Conservation (phyloP, 495 filamentous ascomycete species). For the Penicillium lividum region DNA sequence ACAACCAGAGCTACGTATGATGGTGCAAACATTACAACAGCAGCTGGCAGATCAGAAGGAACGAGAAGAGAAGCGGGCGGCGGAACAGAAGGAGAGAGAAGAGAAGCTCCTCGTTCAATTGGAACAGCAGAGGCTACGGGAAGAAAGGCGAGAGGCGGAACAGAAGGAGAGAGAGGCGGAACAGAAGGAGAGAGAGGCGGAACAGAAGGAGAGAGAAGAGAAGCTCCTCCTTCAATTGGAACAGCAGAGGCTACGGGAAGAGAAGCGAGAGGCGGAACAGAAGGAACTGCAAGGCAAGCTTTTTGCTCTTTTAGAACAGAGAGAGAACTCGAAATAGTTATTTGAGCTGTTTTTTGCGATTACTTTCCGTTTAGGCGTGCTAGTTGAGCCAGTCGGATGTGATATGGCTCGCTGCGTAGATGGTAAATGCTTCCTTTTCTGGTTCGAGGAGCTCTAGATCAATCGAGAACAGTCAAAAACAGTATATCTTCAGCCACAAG, state of each 20-base stretch:
- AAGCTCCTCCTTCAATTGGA: too few species aligned
- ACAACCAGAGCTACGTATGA: constrained; percentile 11
- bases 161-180: not conserved
- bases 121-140: not conserved
- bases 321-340: not conserved
- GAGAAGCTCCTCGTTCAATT: not conserved
- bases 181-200: too few species aligned
- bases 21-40: constrained; percentile 11
- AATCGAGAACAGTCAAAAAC: too few species aligned
- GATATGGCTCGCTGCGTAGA: not conserved
- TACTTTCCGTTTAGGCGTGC: not conserved
- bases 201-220: not conserved
- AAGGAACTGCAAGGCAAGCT: not conserved
- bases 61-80: constrained; percentile 3
- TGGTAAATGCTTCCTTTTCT: not conserved
- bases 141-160: not conserved
- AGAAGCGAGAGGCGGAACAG: constrained; percentile 3
- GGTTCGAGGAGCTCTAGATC: not conserved
- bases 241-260: not conserved
- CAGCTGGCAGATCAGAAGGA: constrained; percentile 9
- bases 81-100: not conserved
- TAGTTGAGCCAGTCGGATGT: not conserved
- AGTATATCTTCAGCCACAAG: not conserved
- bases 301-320: not conserved
- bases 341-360: not conserved